Percentiles rank a stretch among this genome's conserved stretches.
Evolutionary conservation across 768 basidiomycete species (phyloP).

Genomic region (Mycena venus): DNA sequence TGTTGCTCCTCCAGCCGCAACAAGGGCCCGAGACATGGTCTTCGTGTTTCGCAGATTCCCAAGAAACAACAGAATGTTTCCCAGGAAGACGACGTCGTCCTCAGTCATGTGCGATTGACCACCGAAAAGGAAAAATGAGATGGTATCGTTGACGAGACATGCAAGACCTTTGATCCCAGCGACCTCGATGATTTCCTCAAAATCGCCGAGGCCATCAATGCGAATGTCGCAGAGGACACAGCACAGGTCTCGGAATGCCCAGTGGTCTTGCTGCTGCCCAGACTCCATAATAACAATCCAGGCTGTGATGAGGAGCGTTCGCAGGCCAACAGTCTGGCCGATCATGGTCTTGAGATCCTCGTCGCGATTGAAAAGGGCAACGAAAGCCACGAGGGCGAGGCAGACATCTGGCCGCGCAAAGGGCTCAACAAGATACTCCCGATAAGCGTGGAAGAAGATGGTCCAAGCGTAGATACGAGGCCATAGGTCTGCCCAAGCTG

Average conservation of each 20-base stretch:
- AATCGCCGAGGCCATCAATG: background rate
- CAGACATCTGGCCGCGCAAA: background rate
- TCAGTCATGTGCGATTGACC: background rate
- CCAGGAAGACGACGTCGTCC: background rate
- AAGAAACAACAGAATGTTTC: background rate
- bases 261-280: background rate
- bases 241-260: background rate
- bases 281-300: background rate
- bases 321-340: background rate
- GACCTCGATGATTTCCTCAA: background rate
- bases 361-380: background rate
- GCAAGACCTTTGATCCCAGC: background rate
- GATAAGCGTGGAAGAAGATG: background rate
- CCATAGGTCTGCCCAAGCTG: background rate
- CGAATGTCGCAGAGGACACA: background rate
- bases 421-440: background rate
- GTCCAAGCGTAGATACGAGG: background rate
- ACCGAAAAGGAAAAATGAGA: background rate
- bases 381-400: background rate
- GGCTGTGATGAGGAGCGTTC: background rate
- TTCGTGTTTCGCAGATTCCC: background rate
- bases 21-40: background rate
- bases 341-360: background rate
- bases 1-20: background rate
- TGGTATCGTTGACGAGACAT: background rate